A percentile compares a stretch with the other conserved stretches of the same genome.
phyloP scores from a whole-genome alignment of 2,329 filamentous ascomycete species.

The Fusarium tricinctum region DNA sequence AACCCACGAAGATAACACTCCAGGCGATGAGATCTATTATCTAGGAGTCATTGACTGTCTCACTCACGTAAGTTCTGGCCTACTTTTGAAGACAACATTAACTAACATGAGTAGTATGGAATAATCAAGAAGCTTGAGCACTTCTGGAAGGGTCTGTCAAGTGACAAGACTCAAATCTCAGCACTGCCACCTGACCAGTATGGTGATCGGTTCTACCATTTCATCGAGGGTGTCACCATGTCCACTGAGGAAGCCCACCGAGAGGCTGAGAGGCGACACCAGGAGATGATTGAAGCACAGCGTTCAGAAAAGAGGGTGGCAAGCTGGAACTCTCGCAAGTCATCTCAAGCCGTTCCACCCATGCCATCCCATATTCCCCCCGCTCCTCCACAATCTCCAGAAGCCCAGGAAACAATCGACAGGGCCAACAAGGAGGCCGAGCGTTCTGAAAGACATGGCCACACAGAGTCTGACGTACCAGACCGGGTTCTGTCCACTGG shows the following conservation, averaged over 20 bases:
- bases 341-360: conserved; percentile 57
- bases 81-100: neutral
- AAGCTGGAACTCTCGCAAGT: conserved; percentile 56
- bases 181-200: conserved; percentile 92
- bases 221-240: conserved; percentile 92
- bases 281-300: conserved; percentile 65
- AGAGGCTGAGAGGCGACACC: conserved; percentile 71
- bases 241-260: conserved; percentile 85
- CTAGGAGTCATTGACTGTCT: conserved; percentile 98
- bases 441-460: conserved; percentile 53
- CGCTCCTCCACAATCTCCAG: conserved; percentile 55
- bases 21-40: conserved; percentile 96
- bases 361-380: conserved; percentile 64
- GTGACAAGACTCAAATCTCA: conserved; percentile 88
- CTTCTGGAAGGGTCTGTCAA: conserved; percentile 94
- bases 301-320: conserved; percentile 55
- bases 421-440: conserved; percentile 57
- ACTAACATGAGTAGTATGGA: conserved; percentile 76
- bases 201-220: conserved; percentile 92
- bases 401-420: conserved; percentile 58
- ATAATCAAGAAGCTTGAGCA: conserved; percentile 95
- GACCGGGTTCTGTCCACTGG: conserved; percentile 69
- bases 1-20: conserved; percentile 88
- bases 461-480: conserved; percentile 66
- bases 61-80: conserved; percentile 81